Base-by-base conservation (phyloP, 352 stramenopile species). In the Phytopythium aichiense region DNA sequence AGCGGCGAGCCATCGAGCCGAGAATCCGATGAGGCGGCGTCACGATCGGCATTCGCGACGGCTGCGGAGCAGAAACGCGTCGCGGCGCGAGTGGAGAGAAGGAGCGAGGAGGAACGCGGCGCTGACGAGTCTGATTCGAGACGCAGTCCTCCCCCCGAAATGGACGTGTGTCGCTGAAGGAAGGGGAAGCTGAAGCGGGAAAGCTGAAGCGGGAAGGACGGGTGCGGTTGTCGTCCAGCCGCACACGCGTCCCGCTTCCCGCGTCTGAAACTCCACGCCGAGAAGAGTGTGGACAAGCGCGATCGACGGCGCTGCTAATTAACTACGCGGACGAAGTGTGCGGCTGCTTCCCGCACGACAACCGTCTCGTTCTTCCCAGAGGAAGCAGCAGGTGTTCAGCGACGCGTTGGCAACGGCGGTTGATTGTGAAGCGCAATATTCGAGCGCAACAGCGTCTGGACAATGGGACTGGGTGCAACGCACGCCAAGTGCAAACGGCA, bases 21-120 rank as follows among this genome's bases (percentile, higher is more conserved):
- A 42, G 49, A 45, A 48, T 4, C 52, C 35, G 52, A 58, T 48
- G 52, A 58, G 52, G 18, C 52, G 6, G 31, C 52, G 52, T 58
- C 52, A 58, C 35, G 33, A 7, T 48, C 33, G 52, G 33, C 33
- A 48, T 45, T 58, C 52, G 7, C 33, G 31, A 48, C 33, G 33
- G 7, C 8, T 18, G 43, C 7, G 7, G 52, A 38, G 23, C 52
- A 58, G 52, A 58, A 31, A 58, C 52, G 52, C 52, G 52, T n/a
- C 18, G 9, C 42, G 20, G 4, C 2, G 25, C 25, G 22, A 50
- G 46, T 13, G 4, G 22, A 33, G 46, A 46, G 40, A 46, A n/a
- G 8, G 40, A 22, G 18, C 40, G 15, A 46, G 22, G 40, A 23
- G 42, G 18, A 48, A 48, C 42, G 37, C 15, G 37, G 37, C 37